Evolutionary conservation across 75 land plant genomes (phyloP).

Genomic region (Pseudotsuga menziesii): DNA sequence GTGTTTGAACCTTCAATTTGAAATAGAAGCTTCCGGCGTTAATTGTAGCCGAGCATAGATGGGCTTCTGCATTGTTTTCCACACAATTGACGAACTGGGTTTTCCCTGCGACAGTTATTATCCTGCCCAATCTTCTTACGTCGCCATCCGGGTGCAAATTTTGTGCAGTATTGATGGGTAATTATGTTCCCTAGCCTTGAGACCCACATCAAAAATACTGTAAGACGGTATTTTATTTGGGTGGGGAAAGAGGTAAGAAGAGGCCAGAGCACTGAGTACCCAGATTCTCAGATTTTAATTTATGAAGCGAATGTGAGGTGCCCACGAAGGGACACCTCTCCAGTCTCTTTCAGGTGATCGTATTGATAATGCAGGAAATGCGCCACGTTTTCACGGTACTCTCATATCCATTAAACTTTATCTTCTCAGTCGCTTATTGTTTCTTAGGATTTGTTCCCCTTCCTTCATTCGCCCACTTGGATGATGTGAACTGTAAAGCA

Average conservation of each 20-base stretch:
- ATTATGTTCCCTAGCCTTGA: too few relatives aligned
- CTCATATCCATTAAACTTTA: not conserved
- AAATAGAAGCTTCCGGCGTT: not conserved
- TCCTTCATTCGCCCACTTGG: not conserved
- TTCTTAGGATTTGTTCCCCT: not conserved
- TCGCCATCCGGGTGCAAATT: not conserved
- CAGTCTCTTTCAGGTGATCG: not conserved
- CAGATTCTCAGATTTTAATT: not conserved
- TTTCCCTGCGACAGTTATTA: not conserved
- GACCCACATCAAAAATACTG: not conserved
- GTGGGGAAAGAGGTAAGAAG: not conserved
- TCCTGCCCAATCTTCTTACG: not conserved
- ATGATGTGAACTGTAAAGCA: not conserved
- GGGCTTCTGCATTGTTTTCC: too few relatives aligned
- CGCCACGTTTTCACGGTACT: constrained; percentile 9
- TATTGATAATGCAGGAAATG: not conserved
- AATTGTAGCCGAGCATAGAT: not conserved
- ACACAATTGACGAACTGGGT: not conserved
- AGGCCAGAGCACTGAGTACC: not conserved
- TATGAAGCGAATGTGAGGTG: not conserved
- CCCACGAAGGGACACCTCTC: too few relatives aligned
- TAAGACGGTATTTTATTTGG: not conserved
- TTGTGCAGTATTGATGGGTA: not conserved
- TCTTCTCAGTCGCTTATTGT: not conserved
- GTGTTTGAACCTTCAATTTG: too few relatives aligned